A percentile compares a stretch with the other conserved stretches of the same genome.
Conservation (phyloP, 768 basidiomycete species). For the Xerocomellus chrysenteron region DNA sequence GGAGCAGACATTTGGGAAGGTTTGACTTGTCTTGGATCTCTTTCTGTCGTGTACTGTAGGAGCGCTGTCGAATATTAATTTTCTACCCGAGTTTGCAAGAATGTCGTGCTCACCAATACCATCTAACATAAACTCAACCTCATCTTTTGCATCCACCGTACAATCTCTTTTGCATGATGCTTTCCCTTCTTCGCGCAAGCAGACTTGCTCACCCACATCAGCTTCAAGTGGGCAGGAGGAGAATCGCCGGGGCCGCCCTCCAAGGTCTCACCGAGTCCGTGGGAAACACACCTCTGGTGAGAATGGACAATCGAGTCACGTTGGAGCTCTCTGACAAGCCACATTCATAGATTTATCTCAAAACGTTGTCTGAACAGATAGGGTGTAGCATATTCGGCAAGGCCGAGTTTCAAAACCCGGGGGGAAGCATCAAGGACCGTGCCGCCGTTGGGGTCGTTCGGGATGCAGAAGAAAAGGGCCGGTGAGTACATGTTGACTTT, state of each 20-base stretch:
- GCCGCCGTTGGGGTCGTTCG: constrained; percentile 87
- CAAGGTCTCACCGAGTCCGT: constrained; percentile 85
- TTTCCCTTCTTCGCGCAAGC: constrained; percentile 36
- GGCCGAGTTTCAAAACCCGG: constrained; percentile 98
- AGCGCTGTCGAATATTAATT: not conserved
- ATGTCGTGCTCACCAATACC: constrained; percentile 19
- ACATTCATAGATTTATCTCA: constrained; percentile 69
- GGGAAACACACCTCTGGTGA: constrained; percentile 90
- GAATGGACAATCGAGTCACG: constrained; percentile 17
- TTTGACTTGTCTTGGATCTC: no score
- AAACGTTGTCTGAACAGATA: constrained; percentile 75
- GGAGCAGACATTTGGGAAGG: not conserved
- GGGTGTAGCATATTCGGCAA: constrained; percentile 90
- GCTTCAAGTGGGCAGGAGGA: constrained; percentile 19
- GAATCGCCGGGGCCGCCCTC: constrained; percentile 45
- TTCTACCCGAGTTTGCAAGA: constrained; percentile 1
- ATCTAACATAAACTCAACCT: not conserved
- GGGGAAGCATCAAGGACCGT: constrained; percentile 96
- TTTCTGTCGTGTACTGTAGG: not conserved
- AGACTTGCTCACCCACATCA: constrained; percentile 17
- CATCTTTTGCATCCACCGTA: not conserved
- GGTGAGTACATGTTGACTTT: constrained; percentile 44
- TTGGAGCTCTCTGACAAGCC: constrained; percentile 1
- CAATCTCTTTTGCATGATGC: constrained; percentile 12
- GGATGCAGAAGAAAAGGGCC: constrained; percentile 83